Percentiles rank a stretch among this genome's conserved stretches.
Conservation (phyloP, 1,284 basidiomycete species). For the Boletellus sp. region DNA sequence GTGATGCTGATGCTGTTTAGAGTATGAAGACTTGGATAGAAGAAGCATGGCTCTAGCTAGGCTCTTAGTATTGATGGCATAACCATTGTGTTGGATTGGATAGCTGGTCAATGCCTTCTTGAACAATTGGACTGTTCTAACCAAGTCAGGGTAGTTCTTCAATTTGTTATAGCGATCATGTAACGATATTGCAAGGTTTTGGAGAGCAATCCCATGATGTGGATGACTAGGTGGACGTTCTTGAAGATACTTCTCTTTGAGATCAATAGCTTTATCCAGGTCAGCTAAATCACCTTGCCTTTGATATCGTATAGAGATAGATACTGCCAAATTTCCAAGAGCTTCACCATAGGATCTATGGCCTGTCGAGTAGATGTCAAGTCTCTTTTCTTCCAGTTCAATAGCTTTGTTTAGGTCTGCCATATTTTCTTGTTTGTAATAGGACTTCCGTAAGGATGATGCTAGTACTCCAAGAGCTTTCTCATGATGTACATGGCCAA, state of each 20-base stretch:
- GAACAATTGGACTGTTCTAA: not conserved
- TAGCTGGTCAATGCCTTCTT: not conserved
- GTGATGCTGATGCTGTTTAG: not conserved
- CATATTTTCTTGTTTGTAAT: not conserved
- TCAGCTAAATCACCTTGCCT: not conserved
- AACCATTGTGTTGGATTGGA: not conserved
- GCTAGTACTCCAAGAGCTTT: not conserved
- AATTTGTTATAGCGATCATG: not conserved
- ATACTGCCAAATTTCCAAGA: not conserved
- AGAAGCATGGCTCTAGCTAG: not conserved
- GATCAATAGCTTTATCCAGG: not conserved
- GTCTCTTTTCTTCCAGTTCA: not conserved
- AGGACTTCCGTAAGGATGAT: not conserved
- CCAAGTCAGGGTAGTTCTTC: not conserved
- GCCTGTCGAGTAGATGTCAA: not conserved
- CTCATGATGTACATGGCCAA: not conserved
- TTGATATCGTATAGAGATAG: not conserved
- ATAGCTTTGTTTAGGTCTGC: not conserved
- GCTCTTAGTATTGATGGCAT: not conserved
- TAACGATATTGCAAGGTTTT: not conserved
- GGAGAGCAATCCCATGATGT: not conserved
- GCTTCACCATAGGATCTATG: not conserved
- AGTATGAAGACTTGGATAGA: not conserved
- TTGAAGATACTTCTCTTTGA: not conserved
- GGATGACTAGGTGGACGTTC: not conserved